Percentiles rank a stretch among this genome's conserved stretches.
phyloP scores from a whole-genome alignment of 805 yeast genomes.

The Yamadazyma phyllophila region DNA sequence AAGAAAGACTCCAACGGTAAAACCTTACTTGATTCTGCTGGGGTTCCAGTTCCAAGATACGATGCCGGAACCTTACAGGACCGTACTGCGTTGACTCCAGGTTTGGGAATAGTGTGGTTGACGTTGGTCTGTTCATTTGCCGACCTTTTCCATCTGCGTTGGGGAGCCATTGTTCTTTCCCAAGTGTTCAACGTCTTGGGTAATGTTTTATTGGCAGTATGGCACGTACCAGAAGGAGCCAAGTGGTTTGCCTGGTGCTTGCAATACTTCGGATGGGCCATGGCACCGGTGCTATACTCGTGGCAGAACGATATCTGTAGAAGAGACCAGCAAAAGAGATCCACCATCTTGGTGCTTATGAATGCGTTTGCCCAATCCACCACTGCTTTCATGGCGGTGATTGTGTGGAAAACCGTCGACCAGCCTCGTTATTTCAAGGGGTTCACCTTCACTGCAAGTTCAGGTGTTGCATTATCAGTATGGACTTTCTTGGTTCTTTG shows the following conservation, averaged over 20 bases:
- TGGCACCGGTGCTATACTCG: slow-evolving; percentile 60
- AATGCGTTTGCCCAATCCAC: slow-evolving; percentile 55
- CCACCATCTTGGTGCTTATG: slow-evolving; percentile 55
- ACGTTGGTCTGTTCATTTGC: slow-evolving; percentile 35
- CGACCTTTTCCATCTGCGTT: slow-evolving; percentile 46
- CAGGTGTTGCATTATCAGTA: slow-evolving; percentile 43
- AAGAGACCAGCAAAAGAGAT: slow-evolving; percentile 53
- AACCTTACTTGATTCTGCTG: slow-evolving; percentile 19
- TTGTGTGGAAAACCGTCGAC: slow-evolving; percentile 56
- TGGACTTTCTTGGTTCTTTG: slow-evolving; percentile 53
- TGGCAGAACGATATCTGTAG: slow-evolving; percentile 58
- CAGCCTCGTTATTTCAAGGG: slow-evolving; percentile 58
- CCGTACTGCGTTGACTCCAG: slow-evolving; percentile 47
- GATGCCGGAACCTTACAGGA: slow-evolving; percentile 36
- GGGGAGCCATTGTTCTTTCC: slow-evolving; percentile 52
- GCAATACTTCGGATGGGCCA: slow-evolving; percentile 61
- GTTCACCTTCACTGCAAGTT: slow-evolving; percentile 48
- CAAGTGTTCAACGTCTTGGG: slow-evolving; percentile 55
- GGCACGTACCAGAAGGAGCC: slow-evolving; percentile 57
- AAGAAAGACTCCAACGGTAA: slow-evolving; percentile 14
- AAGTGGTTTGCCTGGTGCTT: slow-evolving; percentile 65
- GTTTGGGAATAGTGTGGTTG: slow-evolving; percentile 41
- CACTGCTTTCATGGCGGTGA: slow-evolving; percentile 52
- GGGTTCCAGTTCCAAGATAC: slow-evolving; percentile 21
- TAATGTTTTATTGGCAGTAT: slow-evolving; percentile 52